Conservation (phyloP, 73 alveolate genomes). For the Breviolum minutum region DNA sequence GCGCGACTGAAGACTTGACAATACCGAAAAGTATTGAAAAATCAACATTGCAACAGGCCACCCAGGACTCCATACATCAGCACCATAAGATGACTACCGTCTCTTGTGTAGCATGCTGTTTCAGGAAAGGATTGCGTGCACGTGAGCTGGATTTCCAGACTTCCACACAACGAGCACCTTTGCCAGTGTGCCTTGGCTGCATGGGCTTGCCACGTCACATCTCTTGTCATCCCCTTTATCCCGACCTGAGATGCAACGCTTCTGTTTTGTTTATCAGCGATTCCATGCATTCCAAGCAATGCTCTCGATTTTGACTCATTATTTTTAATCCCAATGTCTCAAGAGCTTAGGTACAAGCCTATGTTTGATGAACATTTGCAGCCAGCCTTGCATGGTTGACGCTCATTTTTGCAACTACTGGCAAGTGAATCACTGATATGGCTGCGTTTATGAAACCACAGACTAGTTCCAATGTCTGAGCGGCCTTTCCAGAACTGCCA, state of each 20-base stretch:
- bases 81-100: background rate
- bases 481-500: no score
- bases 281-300: no score
- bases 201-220: no score
- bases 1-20: background rate
- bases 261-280: no score
- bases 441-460: no score
- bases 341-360: constrained; percentile 55
- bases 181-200: constrained; percentile 41
- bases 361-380: constrained; percentile 79
- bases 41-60: background rate
- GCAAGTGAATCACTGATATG: no score
- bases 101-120: background rate
- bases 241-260: no score
- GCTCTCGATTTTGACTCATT: background rate
- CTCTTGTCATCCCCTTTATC: no score
- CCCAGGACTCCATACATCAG: background rate
- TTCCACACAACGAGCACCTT: constrained; percentile 13
- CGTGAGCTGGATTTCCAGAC: constrained; percentile 84
- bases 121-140: constrained; percentile 67
- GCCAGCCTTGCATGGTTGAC: background rate
- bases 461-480: no score
- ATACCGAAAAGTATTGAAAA: background rate
- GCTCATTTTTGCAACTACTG: background rate
- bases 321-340: background rate